These are phyloP conservation scores for Beauveria sp. DNA, from an alignment of 2,329 filamentous ascomycete genomes.

Conservation along the genomic window DNA sequence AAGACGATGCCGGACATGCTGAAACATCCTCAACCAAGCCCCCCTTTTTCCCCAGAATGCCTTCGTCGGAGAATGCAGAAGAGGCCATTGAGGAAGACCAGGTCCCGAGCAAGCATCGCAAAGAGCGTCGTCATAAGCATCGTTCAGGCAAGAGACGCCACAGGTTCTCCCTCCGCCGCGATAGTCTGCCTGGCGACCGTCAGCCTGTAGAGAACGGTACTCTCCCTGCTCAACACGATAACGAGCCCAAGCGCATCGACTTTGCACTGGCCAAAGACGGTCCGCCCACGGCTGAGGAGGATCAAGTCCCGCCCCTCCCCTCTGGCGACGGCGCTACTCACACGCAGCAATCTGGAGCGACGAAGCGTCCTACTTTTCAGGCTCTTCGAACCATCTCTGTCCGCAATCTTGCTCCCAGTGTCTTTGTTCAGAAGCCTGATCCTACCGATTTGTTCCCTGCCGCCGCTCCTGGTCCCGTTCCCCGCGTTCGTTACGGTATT, in stretches of 20 bases:
- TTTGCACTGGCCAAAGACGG: conserved; percentile 36
- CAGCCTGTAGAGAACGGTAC: conserved; percentile 24
- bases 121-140: conserved; percentile 28
- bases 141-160: conserved; percentile 30
- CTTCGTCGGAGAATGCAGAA: conserved; percentile 29
- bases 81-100: conserved; percentile 40
- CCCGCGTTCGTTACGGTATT: conserved; percentile 55
- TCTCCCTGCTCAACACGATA: conserved; percentile 18
- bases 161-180: conserved; percentile 16
- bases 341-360: conserved; percentile 3
- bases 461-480: conserved; percentile 35
- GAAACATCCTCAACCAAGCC: conserved; percentile 32
- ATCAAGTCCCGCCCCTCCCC: background rate
- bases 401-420: conserved; percentile 62
- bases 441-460: conserved; percentile 20
- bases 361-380: conserved; percentile 40
- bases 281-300: background rate
- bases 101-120: conserved; percentile 22
- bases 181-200: conserved; percentile 21
- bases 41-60: conserved; percentile 28
- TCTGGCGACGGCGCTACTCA: background rate
- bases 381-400: conserved; percentile 53
- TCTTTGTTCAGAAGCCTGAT: conserved; percentile 49
- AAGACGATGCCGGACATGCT: conserved; percentile 29
- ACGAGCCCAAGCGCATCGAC: conserved; percentile 49